Evolutionary conservation across 805 yeast genomes (phyloP), one percentile per base, ranked within the genome.

Genomic region (Diddensiella transvaalensis): DNA sequence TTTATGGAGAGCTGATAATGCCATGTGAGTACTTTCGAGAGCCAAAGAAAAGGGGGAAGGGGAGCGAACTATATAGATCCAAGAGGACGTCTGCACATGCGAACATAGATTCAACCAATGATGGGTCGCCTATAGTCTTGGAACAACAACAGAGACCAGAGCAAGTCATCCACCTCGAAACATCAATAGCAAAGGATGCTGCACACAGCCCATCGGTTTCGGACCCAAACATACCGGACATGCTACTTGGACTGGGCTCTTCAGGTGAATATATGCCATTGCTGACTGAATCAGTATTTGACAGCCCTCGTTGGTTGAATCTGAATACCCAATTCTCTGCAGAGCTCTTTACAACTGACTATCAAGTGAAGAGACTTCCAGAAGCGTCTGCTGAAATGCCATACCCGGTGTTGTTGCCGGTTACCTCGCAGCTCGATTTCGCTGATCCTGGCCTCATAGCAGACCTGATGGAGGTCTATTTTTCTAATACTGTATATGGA

Each of bases 381-480:
- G 13, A 26, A 8, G 32, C 13, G 11, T 35, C 38, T 8, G 8
- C 32, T 8, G 32, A 26, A 26, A 8, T 26, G 8, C 41, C 41
- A 8, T 51, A 51, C 18, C 62, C 63, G 11, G 50, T 60, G 19
- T 45, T 57, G 22, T 32, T 44, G 8, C 42, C 51, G 3, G 47
- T 60, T 3, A 53, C 48, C 4, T 10, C 32, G 15, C n/a, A 23
- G 22, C 44, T 56, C 41, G 35, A 54, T 13, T 47, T 61, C 4
- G 50, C 54, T 11, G 49, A 46, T 5, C 51, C 51, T 15, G 33
- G 58, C 17, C 54, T 60, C 4, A 55, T 55, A 5, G 48, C 53
- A 3, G 63, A 60, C 45, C 48, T 60, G 33, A 51, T 60, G 41
- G 64, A 60, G 35, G 56, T 54, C n/a, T 60, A 60, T 47, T 60